A percentile compares a stretch with the other conserved stretches of the same genome.
Conservation (phyloP, 2,329 filamentous ascomycete genomes). For the Alternaria angustiovoidea region DNA sequence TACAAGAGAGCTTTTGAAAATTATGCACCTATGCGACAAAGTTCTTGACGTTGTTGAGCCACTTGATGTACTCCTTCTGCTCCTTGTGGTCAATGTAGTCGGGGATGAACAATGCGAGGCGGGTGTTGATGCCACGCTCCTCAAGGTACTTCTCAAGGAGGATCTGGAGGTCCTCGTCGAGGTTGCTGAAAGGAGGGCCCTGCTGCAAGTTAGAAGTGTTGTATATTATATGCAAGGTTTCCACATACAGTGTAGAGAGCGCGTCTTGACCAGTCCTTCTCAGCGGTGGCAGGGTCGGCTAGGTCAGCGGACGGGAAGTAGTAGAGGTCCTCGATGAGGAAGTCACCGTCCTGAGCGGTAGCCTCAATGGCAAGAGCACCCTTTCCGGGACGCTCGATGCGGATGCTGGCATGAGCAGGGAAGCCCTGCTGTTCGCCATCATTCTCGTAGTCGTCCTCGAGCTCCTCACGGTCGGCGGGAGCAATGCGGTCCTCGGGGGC, state of each 20-base stretch:
- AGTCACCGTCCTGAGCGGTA: constrained; percentile 81
- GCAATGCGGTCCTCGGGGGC: constrained; percentile 65
- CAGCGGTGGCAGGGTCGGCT: constrained; percentile 77
- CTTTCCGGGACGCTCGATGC: constrained; percentile 85
- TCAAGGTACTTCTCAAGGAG: constrained; percentile 93
- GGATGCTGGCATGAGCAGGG: constrained; percentile 83
- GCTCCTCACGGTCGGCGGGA: constrained; percentile 65
- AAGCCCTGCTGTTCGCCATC: constrained; percentile 66
- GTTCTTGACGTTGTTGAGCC: constrained; percentile 85
- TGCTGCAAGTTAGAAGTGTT: constrained; percentile 3
- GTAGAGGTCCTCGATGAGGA: constrained; percentile 89
- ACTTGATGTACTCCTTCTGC: constrained; percentile 93
- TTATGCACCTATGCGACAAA: constrained; percentile 71
- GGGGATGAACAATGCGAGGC: constrained; percentile 87
- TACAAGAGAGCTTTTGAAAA: constrained; percentile 22
- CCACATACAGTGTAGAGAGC: constrained; percentile 71
- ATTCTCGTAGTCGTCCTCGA: constrained; percentile 64
- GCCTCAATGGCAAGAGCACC: constrained; percentile 89
- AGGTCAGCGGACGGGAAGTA: constrained; percentile 82
- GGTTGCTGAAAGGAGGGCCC: constrained; percentile 89
- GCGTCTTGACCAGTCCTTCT: constrained; percentile 78
- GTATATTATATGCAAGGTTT: not conserved
- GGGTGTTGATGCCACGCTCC: constrained; percentile 88
- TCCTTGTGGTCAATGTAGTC: constrained; percentile 99
- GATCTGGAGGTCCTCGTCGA: constrained; percentile 94